phyloP scores from a whole-genome alignment of 75 land plant genomes.

The Isoetes taiwanensis region DNA sequence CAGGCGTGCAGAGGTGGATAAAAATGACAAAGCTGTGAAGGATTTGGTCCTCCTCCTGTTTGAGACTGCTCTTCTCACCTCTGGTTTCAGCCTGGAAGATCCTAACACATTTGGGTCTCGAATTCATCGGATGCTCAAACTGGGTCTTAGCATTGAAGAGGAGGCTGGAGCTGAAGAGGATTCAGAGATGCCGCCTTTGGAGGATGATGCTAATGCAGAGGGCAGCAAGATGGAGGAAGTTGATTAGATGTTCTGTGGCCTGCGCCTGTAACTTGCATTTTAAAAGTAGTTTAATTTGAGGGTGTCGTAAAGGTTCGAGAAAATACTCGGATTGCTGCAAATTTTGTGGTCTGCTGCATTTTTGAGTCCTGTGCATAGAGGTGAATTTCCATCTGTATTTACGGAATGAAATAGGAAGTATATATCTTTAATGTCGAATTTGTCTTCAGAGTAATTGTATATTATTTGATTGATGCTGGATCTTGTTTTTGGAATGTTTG shows the following conservation, averaged over 20 bases:
- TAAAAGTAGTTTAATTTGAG: no score
- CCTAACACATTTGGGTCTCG: slow-evolving; percentile 4
- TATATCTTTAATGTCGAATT: no score
- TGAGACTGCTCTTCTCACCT: slow-evolving; percentile 7
- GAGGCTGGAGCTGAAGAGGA: slow-evolving; percentile 2
- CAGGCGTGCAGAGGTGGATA: not conserved
- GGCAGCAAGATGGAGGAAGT: slow-evolving; percentile 87
- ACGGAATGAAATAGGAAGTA: no score
- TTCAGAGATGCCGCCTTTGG: not conserved
- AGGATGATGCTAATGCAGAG: slow-evolving; percentile 16
- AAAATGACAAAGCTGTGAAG: slow-evolving; percentile 7
- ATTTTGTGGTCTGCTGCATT: no score
- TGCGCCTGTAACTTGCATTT: no score
- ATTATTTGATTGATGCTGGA: no score
- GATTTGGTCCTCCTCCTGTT: slow-evolving; percentile 1
- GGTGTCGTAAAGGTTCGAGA: no score
- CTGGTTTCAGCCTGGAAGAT: slow-evolving; percentile 4
- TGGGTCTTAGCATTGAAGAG: slow-evolving; percentile 3
- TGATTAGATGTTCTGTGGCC: slow-evolving; percentile 23
- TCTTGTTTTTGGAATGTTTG: no score
- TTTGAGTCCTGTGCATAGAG: no score
- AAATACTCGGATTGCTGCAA: no score
- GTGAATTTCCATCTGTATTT: no score
- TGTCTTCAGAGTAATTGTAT: no score
- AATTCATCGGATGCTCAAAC: slow-evolving; percentile 6